Conservation (phyloP, 2,329 filamentous ascomycete species). For the Mycogone perniciosa region DNA sequence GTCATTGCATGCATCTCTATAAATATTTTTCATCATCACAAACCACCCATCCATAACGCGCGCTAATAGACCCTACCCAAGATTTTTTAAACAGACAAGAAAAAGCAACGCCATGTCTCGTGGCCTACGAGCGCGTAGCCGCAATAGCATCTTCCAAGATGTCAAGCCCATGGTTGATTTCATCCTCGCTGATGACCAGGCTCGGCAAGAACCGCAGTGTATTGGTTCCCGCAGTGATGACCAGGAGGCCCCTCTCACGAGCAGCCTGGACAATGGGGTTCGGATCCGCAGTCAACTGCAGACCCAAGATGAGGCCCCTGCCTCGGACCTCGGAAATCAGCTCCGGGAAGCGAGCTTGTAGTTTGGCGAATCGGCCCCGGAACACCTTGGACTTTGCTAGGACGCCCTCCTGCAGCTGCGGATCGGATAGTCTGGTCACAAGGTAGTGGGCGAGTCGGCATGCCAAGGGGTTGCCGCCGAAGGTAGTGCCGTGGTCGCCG, state of each 20-base stretch:
- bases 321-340: slow-evolving; percentile 76
- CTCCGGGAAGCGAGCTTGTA: slow-evolving; percentile 51
- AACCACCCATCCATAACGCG: too few species aligned
- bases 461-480: slow-evolving; percentile 85
- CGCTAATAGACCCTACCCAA: too few species aligned
- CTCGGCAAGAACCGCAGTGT: slow-evolving; percentile 89
- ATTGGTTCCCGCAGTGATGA: slow-evolving; percentile 91
- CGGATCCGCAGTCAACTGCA: slow-evolving; percentile 73
- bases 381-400: slow-evolving; percentile 55
- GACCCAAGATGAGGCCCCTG: slow-evolving; percentile 74
- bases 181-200: slow-evolving; percentile 68
- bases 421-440: slow-evolving; percentile 66
- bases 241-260: slow-evolving; percentile 75
- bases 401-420: slow-evolving; percentile 64
- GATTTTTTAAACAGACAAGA: too few species aligned
- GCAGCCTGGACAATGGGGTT: slow-evolving; percentile 74
- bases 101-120: too few species aligned
- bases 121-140: slow-evolving; percentile 28
- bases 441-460: slow-evolving; percentile 82
- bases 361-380: slow-evolving; percentile 38
- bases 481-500: slow-evolving; percentile 90
- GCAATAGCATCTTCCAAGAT: slow-evolving; percentile 66
- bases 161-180: slow-evolving; percentile 71
- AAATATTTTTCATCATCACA: too few species aligned
- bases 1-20: too few species aligned